Evolutionary conservation across 495 filamentous ascomycete genomes (phyloP), one percentile per base, ranked within the genome.

Genomic region (Neurospora terricola): DNA sequence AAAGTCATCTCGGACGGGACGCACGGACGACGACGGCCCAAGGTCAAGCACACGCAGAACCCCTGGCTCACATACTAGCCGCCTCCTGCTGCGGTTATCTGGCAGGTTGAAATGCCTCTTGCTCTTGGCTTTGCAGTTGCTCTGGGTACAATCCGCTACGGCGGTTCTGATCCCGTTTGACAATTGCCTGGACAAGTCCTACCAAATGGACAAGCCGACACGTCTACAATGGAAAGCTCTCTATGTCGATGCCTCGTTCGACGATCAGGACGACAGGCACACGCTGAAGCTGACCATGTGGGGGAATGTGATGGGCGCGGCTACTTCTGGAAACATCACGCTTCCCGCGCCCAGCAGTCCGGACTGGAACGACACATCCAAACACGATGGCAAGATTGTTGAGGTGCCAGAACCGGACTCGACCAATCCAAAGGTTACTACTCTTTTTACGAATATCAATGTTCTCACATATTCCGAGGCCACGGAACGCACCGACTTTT

Each of bases 271-370:
- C 72, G 78, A 88, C 12, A 87, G 86, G 69, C 88, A 94, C 77
- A 89, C 89, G 43, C 83, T 99, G 38, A 88, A 88, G 72, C 83
- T 98, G 37, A 97, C 90, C 2, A 89, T 97, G 27, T 98, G 93
- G 83, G 94, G 94, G 30, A 97, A 98, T 81, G 93, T 98, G 27
- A 90, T 90, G 36, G 96, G 96, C 9, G 82, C 82, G 30, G 80
- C 77, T 37, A 79, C 76, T 23, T 66, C 54, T 34, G 54, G 14
- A 36, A 73, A 78, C 62, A 74, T 76, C n/a, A 66, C 79, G 71
- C 84, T 89, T 72, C 92, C 92, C 54, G 79, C 87, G 66, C 82
- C 87, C 75, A 78, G 84, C 5, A 77, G 81, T 68, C 89, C 91
- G 84, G 77, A 81, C 70, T 86, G 84, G 84, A 77, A 68, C 1